phyloP scores from a whole-genome alignment of 2,329 filamentous ascomycete species.

The Phialocephala sp. region DNA sequence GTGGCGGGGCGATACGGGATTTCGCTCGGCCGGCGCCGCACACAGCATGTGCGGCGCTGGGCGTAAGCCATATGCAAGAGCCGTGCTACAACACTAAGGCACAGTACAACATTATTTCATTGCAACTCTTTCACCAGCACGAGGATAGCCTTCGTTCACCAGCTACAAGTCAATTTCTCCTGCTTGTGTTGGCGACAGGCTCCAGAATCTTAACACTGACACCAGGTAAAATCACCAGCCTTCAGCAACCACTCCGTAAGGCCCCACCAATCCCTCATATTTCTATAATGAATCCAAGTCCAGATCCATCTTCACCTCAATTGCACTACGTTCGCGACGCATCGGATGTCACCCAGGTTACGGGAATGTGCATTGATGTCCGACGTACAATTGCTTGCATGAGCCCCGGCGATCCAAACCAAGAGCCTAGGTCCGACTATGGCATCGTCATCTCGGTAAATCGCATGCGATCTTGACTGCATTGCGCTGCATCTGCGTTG shows the following conservation, averaged over 20 bases:
- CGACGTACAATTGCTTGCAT: constrained; percentile 6
- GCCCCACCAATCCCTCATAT: background rate
- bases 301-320: background rate
- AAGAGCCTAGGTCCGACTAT: background rate
- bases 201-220: background rate
- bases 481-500: constrained; percentile 11
- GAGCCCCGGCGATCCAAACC: background rate
- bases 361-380: constrained; percentile 16
- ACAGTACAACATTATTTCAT: constrained; percentile 9
- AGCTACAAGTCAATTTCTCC: background rate
- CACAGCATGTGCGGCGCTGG: constrained; percentile 16
- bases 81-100: constrained; percentile 15
- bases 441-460: constrained; percentile 13
- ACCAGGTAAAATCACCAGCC: background rate
- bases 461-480: constrained; percentile 17
- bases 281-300: constrained; percentile 1
- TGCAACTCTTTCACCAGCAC: constrained; percentile 1
- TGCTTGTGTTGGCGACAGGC: background rate
- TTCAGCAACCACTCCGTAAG: background rate
- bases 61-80: constrained; percentile 19
- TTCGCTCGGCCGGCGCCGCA: constrained; percentile 22
- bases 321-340: background rate
- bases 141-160: background rate
- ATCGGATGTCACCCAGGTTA: constrained; percentile 5
- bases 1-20: constrained; percentile 21